Evolutionary conservation across 2,329 filamentous ascomycete genomes (phyloP), one percentile per base, ranked within the genome.

Genomic region (Aureobasidium subglaciale): DNA sequence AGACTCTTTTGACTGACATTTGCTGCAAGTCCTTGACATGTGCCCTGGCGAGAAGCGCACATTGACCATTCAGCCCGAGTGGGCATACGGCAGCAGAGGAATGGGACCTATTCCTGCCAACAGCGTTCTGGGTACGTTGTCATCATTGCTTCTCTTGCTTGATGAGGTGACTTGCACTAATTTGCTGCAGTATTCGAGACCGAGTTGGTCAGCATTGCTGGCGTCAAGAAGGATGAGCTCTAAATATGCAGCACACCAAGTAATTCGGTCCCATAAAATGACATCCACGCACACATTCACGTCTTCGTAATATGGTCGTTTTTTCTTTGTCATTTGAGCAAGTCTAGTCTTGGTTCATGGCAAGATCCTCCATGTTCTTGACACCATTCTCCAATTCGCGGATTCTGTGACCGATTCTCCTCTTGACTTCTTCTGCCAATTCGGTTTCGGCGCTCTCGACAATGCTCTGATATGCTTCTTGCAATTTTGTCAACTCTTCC

Each of bases 1-100:
- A n/a, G n/a, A n/a, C n/a, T n/a, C n/a, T n/a, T n/a, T n/a, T 30
- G 32, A 16, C 16, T 34, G 11, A 35, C 16, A 20, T 3, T 45
- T n/a, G n/a, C n/a, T n/a, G n/a, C n/a, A n/a, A 55, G 81, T 97
- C 22, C 69, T 95, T 42, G 89, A 91, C 68, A 97, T 97, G 92
- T 97, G 92, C 74, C 86, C 93, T 64, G 93, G 93, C 61, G 92
- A 99, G 79, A 96, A 96, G 83, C 82, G 73, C 73, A 92, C 84
- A 58, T 76, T 99, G 68, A 97, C 90, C 25, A 93, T 99, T 53
- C 90, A 90, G 50, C 90, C 92, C 20, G 86, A 88, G 69, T 82
- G 85, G 67, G 92, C 85, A 49, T 97, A 96, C 69, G 92, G 92
- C 58, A 75, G 84, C 61, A 81, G 87, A 59, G 80, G 75, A 53